Base-by-base conservation (phyloP, 306 rosid species). In the Leucaena leucocephala region DNA sequence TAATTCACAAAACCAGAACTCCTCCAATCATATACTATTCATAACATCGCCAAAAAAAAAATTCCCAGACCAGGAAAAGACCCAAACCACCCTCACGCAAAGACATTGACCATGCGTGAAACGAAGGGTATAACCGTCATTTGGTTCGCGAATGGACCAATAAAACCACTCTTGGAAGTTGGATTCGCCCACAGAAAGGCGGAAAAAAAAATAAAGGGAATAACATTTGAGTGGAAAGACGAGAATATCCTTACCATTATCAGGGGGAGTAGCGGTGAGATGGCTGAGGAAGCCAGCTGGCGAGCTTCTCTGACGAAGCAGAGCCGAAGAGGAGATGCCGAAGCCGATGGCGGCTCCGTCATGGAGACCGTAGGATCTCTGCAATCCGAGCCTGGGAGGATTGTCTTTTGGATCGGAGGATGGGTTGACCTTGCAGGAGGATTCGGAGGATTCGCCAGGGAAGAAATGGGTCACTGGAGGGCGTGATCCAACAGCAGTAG, bases 221-320 rank as follows among this genome's bases (percentile, higher is more conserved):
- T 59, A 67, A 42, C 6, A 58, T 21, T 8, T 19, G 22, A 40
- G 50, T 45, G 33, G 0, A 33, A 67, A 21, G 22, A 48, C 52
- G 15, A 43, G 44, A 48, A 36, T 49, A 7, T 38, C 76, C 42
- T 35, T 84, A 89, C 91, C 91, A 64, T 72, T 89, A 10, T 66
- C 79, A 8, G 83, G 86, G 8, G 81, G 45, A 13, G 72, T 19
- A 35, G 83, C 52, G 34, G 68, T 16, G 38, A 89, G 87, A 33
- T 92, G 91, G 83, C 86, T 70, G 67, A 89, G 86, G 75, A 95
- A 91, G 17, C 94, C 98, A 19, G 99, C 94, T 16, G 99, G 99
- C 4, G 99, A 91, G 86, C 99, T 95, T 77, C 85, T 86, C 91
- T 95, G 99, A 36, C 98, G 86, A 15, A 90, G 81, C 84, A 90